phyloP scores from a whole-genome alignment of 805 yeast species.

The Suhomyces pyralidae region DNA sequence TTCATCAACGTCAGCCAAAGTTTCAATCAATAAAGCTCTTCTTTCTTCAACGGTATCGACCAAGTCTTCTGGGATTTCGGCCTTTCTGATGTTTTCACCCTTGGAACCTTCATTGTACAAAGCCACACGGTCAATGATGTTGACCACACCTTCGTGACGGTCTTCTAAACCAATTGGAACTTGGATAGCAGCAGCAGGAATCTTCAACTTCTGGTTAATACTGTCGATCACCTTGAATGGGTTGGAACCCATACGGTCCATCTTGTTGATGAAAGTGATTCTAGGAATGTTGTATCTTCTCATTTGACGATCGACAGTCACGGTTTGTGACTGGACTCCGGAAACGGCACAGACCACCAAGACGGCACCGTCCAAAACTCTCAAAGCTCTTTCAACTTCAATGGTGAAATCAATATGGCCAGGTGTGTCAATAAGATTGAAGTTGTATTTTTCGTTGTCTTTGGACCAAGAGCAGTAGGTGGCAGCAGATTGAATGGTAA shows the following conservation, averaged over 20 bases:
- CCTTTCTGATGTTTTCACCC: constrained; percentile 71
- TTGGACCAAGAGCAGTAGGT: constrained; percentile 97
- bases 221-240: constrained; percentile 96
- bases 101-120: constrained; percentile 85
- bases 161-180: constrained; percentile 96
- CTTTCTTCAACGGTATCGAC: constrained; percentile 85
- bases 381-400: constrained; percentile 97
- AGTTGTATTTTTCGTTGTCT: constrained; percentile 65
- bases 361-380: constrained; percentile 98
- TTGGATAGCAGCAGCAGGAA: constrained; percentile 96
- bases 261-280: constrained; percentile 92
- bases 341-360: constrained; percentile 97
- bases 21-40: constrained; percentile 81
- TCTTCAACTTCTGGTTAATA: constrained; percentile 78
- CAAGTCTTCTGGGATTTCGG: constrained; percentile 75
- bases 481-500: constrained; percentile 98
- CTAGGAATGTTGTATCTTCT: constrained; percentile 96
- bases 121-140: constrained; percentile 83
- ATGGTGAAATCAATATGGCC: constrained; percentile 99
- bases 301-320: constrained; percentile 98
- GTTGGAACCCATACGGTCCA: constrained; percentile 99
- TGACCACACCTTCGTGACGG: constrained; percentile 82
- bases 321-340: constrained; percentile 98
- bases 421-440: constrained; percentile 96
- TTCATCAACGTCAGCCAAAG: constrained; percentile 96